Conservation (phyloP, 2,329 filamentous ascomycete species). For the Arthrinium phaeospermum region DNA sequence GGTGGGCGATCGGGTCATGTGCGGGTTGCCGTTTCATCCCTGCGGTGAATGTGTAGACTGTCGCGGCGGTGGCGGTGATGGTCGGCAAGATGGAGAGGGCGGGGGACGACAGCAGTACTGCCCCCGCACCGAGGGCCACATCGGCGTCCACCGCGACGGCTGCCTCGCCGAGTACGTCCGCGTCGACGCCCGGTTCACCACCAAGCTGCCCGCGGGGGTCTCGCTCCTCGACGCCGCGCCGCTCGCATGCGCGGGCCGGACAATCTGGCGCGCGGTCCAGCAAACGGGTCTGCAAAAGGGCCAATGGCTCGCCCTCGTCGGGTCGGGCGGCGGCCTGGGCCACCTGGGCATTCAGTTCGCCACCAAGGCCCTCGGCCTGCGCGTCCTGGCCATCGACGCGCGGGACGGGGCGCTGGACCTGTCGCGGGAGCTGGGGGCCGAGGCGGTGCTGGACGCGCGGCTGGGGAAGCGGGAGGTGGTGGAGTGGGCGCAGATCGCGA, state of each 20-base stretch:
- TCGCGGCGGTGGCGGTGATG: conserved; percentile 36
- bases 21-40: conserved; percentile 56
- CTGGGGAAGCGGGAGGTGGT: conserved; percentile 51
- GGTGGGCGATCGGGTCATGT: conserved; percentile 62
- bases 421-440: conserved; percentile 52
- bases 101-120: conserved; percentile 58
- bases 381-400: conserved; percentile 60
- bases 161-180: conserved; percentile 63
- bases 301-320: conserved; percentile 51
- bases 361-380: conserved; percentile 51
- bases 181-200: conserved; percentile 53
- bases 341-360: conserved; percentile 59
- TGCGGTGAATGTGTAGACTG: conserved; percentile 62
- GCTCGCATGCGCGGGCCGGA: conserved; percentile 44
- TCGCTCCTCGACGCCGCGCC: conserved; percentile 58
- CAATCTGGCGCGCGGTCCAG: conserved; percentile 21
- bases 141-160: conserved; percentile 58
- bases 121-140: conserved; percentile 45
- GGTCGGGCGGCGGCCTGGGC: conserved; percentile 57
- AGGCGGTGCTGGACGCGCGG: conserved; percentile 58
- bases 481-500: conserved; percentile 51
- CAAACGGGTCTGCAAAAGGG: conserved; percentile 26
- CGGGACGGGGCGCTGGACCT: conserved; percentile 58
- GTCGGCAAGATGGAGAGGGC: conserved; percentile 33
- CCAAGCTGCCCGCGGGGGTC: conserved; percentile 53